A percentile compares a stretch with the other conserved stretches of the same genome.
These are phyloP conservation scores for Echites panduratus DNA, from an alignment of 257 asterid genomes.

Conservation along the genomic window DNA sequence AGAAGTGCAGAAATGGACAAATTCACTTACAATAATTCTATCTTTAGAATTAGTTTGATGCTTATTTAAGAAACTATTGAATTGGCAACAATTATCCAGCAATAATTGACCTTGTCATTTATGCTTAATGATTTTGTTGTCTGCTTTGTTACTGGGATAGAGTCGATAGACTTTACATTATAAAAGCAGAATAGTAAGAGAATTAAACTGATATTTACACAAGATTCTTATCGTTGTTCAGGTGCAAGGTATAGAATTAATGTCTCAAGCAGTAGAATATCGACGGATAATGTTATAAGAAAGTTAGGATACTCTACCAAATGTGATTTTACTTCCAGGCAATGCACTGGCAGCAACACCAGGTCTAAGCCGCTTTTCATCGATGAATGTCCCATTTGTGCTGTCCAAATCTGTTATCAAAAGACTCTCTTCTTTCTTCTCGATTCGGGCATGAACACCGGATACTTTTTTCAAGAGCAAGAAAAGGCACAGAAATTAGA, in stretches of 20 bases:
- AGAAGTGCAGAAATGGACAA: no score
- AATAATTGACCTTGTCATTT: no score
- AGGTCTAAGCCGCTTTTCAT: conserved; percentile 61
- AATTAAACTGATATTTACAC: neutral
- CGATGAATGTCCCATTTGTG: conserved; percentile 88
- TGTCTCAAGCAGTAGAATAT: neutral
- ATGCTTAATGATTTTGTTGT: no score
- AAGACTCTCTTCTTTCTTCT: conserved; percentile 57
- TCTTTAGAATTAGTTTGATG: no score
- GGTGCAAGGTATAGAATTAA: neutral
- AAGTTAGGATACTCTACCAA: conserved; percentile 45
- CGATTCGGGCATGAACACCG: conserved; percentile 66
- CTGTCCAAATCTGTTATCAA: conserved; percentile 79
- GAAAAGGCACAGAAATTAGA: neutral
- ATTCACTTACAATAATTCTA: no score
- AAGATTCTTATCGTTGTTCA: neutral
- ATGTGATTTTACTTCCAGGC: conserved; percentile 66
- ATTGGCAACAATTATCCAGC: no score
- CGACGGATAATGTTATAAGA: neutral
- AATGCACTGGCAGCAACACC: conserved; percentile 61
- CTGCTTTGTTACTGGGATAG: no score
- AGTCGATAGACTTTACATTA: neutral
- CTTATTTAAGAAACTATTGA: no score
- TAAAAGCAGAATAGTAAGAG: neutral
- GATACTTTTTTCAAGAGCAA: conserved; percentile 44